Conservation (phyloP, 768 basidiomycete genomes). For the Boletus huronensis region DNA sequence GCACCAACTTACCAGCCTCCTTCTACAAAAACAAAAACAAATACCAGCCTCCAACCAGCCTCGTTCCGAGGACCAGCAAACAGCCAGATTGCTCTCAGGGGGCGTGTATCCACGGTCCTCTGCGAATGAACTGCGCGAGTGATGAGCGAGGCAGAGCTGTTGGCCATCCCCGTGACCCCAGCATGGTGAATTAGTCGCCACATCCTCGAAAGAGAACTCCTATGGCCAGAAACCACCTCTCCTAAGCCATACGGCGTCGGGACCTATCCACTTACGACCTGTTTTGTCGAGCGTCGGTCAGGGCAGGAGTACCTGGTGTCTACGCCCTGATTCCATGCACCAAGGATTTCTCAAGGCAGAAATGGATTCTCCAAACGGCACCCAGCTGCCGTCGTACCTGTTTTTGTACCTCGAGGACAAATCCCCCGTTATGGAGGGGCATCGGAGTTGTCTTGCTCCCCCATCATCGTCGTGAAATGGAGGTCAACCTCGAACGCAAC, state of each 20-base stretch:
- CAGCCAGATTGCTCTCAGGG: background rate
- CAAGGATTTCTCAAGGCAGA: background rate
- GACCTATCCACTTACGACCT: background rate
- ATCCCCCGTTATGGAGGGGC: background rate
- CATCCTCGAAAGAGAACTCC: slow-evolving; percentile 9
- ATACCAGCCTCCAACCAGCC: slow-evolving; percentile 6
- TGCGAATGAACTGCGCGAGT: slow-evolving; percentile 16
- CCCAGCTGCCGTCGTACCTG: background rate
- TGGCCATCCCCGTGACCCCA: slow-evolving; percentile 17
- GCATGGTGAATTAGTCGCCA: slow-evolving; percentile 10
- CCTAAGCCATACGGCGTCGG: slow-evolving; percentile 2
- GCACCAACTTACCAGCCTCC: background rate
- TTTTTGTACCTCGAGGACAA: slow-evolving; percentile 2
- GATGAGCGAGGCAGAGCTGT: slow-evolving; percentile 22
- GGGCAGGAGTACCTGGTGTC: background rate
- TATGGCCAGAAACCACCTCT: slow-evolving; percentile 7
- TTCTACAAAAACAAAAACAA: slow-evolving; percentile 21
- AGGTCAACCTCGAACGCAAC: background rate
- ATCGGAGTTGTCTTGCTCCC: background rate
- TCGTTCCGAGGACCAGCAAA: slow-evolving; percentile 1
- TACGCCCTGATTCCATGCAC: background rate
- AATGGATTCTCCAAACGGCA: background rate
- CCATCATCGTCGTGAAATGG: slow-evolving; percentile 2
- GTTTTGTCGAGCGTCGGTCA: slow-evolving; percentile 8
- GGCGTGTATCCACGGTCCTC: slow-evolving; percentile 9